phyloP scores from a whole-genome alignment of 768 basidiomycete species.

The Leccinum uliginosum region DNA sequence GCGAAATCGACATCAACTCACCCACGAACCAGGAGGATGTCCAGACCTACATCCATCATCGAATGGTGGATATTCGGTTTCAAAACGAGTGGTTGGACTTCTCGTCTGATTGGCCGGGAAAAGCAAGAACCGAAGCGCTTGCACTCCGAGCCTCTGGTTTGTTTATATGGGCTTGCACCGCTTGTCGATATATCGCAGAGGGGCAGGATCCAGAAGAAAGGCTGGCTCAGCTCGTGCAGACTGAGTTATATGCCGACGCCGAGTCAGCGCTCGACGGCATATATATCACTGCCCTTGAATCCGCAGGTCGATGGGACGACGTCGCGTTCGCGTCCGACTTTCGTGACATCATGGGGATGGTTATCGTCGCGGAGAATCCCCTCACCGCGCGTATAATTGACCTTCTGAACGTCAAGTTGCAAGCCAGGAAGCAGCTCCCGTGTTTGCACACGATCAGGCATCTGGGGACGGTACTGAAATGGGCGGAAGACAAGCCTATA shows the following conservation, averaged over 20 bases:
- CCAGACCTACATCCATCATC: constrained; percentile 22
- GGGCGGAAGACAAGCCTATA: constrained; percentile 26
- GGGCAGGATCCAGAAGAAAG: constrained; percentile 30
- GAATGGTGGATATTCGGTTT: constrained; percentile 21
- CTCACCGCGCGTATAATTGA: constrained; percentile 25
- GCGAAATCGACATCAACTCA: constrained; percentile 27
- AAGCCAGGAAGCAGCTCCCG: constrained; percentile 16
- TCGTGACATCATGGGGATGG: constrained; percentile 29
- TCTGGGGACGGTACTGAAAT: constrained; percentile 26
- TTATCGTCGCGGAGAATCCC: constrained; percentile 29
- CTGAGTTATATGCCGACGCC: constrained; percentile 21
- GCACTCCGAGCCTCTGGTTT: constrained; percentile 28
- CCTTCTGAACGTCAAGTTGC: constrained; percentile 18
- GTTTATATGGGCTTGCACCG: constrained; percentile 33
- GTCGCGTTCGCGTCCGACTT: constrained; percentile 26
- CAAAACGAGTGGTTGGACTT: constrained; percentile 27
- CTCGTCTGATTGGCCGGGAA: constrained; percentile 29
- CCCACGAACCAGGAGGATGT: constrained; percentile 24
- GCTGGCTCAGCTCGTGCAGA: constrained; percentile 20
- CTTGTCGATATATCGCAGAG: constrained; percentile 30
- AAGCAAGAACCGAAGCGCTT: constrained; percentile 13
- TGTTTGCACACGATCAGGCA: constrained; percentile 29
- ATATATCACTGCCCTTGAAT: constrained; percentile 30
- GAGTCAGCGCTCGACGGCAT: constrained; percentile 28
- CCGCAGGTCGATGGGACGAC: constrained; percentile 29